These are phyloP conservation scores for Diaporthe longicolla DNA, from an alignment of 2,329 filamentous ascomycete species.

Conservation along the genomic window DNA sequence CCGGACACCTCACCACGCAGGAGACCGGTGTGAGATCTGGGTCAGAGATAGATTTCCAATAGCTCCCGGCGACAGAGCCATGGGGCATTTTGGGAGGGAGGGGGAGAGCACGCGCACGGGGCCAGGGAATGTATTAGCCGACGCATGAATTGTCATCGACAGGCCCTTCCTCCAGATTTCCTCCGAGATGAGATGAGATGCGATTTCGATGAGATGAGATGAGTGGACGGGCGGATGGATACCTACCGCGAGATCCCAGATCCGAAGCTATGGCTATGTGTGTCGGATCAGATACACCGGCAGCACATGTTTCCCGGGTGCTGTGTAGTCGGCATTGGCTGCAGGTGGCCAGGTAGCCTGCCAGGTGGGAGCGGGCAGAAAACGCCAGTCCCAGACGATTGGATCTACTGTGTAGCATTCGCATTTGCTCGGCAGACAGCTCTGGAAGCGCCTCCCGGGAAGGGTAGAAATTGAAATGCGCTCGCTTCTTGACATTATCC, in stretches of 20 bases:
- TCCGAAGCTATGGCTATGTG: conserved; percentile 7
- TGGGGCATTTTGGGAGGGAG: too few relatives aligned
- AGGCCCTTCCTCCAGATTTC: conserved; percentile 25
- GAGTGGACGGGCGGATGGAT: conserved; percentile 22
- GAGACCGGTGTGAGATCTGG: conserved; percentile 31
- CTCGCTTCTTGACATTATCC: neutral
- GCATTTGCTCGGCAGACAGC: conserved; percentile 7
- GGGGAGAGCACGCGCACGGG: neutral
- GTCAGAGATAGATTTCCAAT: conserved; percentile 31
- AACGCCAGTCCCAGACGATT: conserved; percentile 10
- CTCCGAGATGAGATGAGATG: conserved; percentile 36
- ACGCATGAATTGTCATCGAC: conserved; percentile 27
- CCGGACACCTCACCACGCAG: conserved; percentile 18
- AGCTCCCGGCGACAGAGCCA: conserved; percentile 7
- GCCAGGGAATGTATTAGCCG: neutral
- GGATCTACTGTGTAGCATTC: conserved; percentile 24
- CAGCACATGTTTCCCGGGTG: conserved; percentile 10
- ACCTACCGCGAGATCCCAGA: conserved; percentile 28
- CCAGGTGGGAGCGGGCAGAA: conserved; percentile 5
- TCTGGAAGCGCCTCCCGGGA: neutral
- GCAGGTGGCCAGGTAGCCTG: neutral
- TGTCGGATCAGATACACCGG: conserved; percentile 18
- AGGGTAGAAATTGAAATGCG: neutral
- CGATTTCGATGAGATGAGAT: conserved; percentile 40
- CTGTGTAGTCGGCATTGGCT: neutral